Evolutionary conservation across 2,329 filamentous ascomycete species (phyloP).

Genomic region (Lachnellula willkommii): DNA sequence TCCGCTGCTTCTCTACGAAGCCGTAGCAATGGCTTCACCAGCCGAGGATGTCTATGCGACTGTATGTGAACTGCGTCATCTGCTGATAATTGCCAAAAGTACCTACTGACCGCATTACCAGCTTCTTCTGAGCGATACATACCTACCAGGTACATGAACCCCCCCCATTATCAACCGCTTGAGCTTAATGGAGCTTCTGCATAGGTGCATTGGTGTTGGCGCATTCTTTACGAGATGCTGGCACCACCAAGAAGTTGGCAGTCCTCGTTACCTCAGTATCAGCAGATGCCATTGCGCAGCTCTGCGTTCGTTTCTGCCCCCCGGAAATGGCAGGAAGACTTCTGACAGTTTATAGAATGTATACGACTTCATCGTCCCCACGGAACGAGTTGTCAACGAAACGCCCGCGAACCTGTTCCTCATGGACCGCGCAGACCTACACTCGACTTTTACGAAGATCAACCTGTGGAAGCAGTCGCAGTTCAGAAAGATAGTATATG

Average conservation of each 20-base stretch:
- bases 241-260: constrained; percentile 78
- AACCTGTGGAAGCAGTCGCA: constrained; percentile 87
- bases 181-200: constrained; percentile 22
- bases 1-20: neutral
- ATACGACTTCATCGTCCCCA: constrained; percentile 84
- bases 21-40: constrained; percentile 34
- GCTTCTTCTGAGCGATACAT: constrained; percentile 88
- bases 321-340: neutral
- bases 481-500: constrained; percentile 87
- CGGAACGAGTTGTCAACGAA: constrained; percentile 71
- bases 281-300: constrained; percentile 66
- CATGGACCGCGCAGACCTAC: constrained; percentile 86
- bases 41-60: constrained; percentile 62
- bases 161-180: constrained; percentile 8
- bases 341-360: constrained; percentile 51
- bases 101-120: constrained; percentile 38
- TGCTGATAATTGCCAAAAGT: constrained; percentile 3
- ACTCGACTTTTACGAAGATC: constrained; percentile 95
- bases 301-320: constrained; percentile 54
- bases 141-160: constrained; percentile 70
- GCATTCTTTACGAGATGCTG: constrained; percentile 88
- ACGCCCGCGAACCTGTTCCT: constrained; percentile 78
- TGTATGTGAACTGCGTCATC: constrained; percentile 35
- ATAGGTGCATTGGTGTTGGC: constrained; percentile 87
- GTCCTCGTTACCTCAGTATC: constrained; percentile 78